Percentiles rank a stretch among this genome's conserved stretches.
Conservation (phyloP, 192 early-diverging fungal species). For the Allomyces macrogynus region DNA sequence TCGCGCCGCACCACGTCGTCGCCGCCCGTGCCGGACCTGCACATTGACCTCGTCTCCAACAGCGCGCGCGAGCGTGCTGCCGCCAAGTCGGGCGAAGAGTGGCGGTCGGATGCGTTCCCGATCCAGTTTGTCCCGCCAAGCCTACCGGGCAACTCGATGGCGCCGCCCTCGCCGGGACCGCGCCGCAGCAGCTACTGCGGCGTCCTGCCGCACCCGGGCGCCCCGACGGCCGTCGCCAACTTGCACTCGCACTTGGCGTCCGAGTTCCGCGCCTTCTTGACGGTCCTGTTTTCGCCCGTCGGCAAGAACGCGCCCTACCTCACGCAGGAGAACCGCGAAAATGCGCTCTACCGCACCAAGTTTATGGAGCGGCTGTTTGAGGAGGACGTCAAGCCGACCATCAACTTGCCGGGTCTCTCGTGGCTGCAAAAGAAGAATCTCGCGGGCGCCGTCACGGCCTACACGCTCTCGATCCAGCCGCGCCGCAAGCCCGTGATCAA, state of each 20-base stretch:
- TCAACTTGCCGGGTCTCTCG: background rate
- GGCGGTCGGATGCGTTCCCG: background rate
- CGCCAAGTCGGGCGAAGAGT: background rate
- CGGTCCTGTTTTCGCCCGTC: background rate
- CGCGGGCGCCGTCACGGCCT: background rate
- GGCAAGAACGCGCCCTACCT: background rate
- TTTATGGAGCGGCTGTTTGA: slow-evolving; percentile 1
- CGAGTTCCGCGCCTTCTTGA: background rate
- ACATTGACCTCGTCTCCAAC: no score
- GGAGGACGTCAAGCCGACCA: background rate
- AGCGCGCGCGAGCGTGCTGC: no score
- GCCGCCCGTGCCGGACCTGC: background rate
- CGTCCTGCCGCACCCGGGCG: background rate
- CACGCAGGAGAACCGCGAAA: background rate
- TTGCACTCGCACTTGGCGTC: background rate
- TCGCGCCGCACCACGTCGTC: background rate
- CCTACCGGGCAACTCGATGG: background rate
- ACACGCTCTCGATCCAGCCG: background rate
- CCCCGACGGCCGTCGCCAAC: background rate
- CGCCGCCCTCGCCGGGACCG: background rate
- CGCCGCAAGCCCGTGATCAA: background rate
- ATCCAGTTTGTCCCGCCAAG: background rate
- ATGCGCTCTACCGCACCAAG: background rate
- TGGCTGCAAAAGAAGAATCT: background rate
- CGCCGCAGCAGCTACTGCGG: background rate